These are phyloP conservation scores for Alternaria ventricosa DNA, from an alignment of 2,329 filamentous ascomycete genomes.

Conservation along the genomic window DNA sequence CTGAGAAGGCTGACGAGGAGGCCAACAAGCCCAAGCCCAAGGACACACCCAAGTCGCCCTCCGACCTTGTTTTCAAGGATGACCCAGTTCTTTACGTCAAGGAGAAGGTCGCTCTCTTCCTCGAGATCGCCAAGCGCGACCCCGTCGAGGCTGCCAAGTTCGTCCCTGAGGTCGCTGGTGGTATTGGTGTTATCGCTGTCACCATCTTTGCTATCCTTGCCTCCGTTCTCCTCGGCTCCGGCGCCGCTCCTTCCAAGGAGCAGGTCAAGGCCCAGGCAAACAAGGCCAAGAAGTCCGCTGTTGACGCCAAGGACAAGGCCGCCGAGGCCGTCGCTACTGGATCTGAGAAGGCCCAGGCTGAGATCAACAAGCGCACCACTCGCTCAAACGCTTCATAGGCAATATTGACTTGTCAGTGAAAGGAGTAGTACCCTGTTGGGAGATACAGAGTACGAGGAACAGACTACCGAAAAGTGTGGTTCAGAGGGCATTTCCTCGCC, in stretches of 20 bases:
- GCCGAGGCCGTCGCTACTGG: constrained; percentile 67
- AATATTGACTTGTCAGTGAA: background rate
- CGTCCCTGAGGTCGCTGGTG: constrained; percentile 89
- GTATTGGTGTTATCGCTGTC: constrained; percentile 72
- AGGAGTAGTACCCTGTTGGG: background rate
- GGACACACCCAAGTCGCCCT: constrained; percentile 70
- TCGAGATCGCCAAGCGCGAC: constrained; percentile 81
- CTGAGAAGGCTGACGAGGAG: constrained; percentile 82
- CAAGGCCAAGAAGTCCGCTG: constrained; percentile 75
- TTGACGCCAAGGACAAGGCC: constrained; percentile 71
- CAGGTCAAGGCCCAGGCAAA: constrained; percentile 75
- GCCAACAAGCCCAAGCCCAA: constrained; percentile 78
- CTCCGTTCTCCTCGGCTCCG: constrained; percentile 70
- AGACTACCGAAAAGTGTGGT: constrained; percentile 19
- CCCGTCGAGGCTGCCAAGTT: constrained; percentile 85
- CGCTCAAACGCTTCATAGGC: constrained; percentile 46
- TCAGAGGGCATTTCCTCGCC: constrained; percentile 13
- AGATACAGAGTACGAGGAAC: constrained; percentile 11
- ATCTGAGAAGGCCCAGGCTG: constrained; percentile 77
- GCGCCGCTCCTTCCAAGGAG: constrained; percentile 67
- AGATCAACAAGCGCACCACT: constrained; percentile 67
- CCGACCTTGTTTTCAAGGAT: constrained; percentile 85
- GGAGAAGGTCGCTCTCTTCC: constrained; percentile 93
- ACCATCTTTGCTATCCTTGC: constrained; percentile 73
- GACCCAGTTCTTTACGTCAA: constrained; percentile 86